phyloP scores from a whole-genome alignment of 2,329 filamentous ascomycete genomes.

The Aureobasidium uvarum region DNA sequence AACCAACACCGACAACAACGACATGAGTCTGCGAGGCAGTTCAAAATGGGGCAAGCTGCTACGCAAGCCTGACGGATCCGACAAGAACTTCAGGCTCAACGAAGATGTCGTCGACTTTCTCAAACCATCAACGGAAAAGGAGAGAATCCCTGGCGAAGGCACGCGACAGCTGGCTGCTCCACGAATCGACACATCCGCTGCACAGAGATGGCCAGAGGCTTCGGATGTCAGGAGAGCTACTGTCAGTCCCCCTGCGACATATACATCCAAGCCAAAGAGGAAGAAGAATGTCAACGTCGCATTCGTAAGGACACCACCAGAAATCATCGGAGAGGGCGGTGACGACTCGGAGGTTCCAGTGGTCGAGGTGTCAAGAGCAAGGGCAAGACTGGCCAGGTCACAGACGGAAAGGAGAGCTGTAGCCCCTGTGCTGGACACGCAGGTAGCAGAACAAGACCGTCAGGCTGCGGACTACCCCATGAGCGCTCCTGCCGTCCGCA shows the following conservation, averaged over 20 bases:
- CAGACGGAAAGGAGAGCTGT: slow-evolving; percentile 34
- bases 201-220: slow-evolving; percentile 53
- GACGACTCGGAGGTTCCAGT: slow-evolving; percentile 76
- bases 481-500: slow-evolving; percentile 9
- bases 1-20: background rate
- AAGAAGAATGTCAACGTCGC: slow-evolving; percentile 70
- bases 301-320: slow-evolving; percentile 70
- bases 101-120: slow-evolving; percentile 59
- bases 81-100: slow-evolving; percentile 36
- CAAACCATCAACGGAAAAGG: slow-evolving; percentile 51
- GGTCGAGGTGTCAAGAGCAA: slow-evolving; percentile 65
- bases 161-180: slow-evolving; percentile 38
- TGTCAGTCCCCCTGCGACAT: slow-evolving; percentile 6
- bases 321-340: slow-evolving; percentile 86
- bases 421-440: slow-evolving; percentile 18
- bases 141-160: slow-evolving; percentile 31
- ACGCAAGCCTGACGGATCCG: slow-evolving; percentile 32
- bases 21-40: slow-evolving; percentile 22
- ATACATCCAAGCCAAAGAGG: slow-evolving; percentile 42
- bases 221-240: slow-evolving; percentile 41
- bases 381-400: slow-evolving; percentile 38
- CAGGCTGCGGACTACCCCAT: background rate
- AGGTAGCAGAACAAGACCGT: slow-evolving; percentile 5
- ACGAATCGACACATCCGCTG: slow-evolving; percentile 51
- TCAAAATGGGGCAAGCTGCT: slow-evolving; percentile 31